These are phyloP conservation scores for Solanum habrochaites DNA, from an alignment of 257 asterid species.

Conservation along the genomic window DNA sequence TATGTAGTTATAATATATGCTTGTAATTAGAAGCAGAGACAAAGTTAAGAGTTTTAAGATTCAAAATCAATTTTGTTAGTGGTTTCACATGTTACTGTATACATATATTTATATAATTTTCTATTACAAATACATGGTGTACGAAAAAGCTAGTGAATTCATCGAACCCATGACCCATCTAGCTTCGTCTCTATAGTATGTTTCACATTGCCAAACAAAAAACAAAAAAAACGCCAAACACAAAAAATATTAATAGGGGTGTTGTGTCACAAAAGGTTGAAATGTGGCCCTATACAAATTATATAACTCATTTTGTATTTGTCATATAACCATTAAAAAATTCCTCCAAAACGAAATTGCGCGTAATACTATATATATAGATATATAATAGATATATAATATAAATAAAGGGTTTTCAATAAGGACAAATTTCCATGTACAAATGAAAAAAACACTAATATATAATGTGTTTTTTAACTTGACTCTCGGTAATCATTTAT, in stretches of 20 bases:
- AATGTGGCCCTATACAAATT: background rate
- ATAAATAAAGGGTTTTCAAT: background rate
- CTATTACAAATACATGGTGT: no score
- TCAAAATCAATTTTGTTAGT: no score
- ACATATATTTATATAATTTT: no score
- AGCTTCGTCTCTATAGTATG: background rate
- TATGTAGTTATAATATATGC: background rate
- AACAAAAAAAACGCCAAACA: no score
- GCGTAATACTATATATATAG: no score
- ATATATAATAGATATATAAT: no score
- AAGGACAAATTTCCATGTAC: background rate
- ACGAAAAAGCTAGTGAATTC: no score
- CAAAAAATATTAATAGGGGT: no score
- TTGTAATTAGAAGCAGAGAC: no score
- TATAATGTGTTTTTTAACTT: background rate
- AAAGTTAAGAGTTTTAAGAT: rapidly evolving
- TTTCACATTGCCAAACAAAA: no score
- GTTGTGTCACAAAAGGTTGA: background rate
- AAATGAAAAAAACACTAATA: background rate
- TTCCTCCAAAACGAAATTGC: no score
- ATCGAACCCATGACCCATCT: rapidly evolving
- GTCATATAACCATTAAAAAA: background rate
- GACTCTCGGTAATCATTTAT: rapidly evolving
- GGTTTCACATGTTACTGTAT: no score
- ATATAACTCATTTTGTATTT: background rate